Evolutionary conservation across 441 rosid genomes (phyloP).

Genomic region (Gossypium armourianum): DNA sequence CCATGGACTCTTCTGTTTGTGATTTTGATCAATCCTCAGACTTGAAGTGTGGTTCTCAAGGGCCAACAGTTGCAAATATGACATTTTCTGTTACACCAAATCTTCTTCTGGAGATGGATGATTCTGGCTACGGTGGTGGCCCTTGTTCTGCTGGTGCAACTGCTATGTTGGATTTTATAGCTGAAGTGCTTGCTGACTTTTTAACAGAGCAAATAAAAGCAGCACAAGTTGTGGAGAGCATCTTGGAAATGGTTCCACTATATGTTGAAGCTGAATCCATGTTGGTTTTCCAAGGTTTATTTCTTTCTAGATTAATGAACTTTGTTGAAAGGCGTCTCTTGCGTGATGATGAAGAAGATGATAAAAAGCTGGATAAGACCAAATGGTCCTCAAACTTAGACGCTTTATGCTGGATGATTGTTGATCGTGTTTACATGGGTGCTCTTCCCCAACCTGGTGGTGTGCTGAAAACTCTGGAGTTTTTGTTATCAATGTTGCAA

Average conservation of each 20-base stretch:
- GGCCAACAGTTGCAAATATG: constrained; percentile 30
- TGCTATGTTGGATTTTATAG: constrained; percentile 66
- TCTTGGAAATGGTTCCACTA: constrained; percentile 58
- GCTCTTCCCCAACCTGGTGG: constrained; percentile 83
- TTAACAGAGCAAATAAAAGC: constrained; percentile 82
- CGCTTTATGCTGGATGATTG: constrained; percentile 90
- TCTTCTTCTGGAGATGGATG: constrained; percentile 58
- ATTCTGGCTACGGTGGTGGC: constrained; percentile 77
- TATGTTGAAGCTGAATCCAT: constrained; percentile 60
- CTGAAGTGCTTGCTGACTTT: constrained; percentile 74
- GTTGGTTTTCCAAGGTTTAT: constrained; percentile 68
- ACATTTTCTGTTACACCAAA: constrained; percentile 39
- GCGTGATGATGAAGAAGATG: constrained; percentile 98
- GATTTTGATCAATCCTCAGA: constrained; percentile 49
- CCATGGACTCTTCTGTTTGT: constrained; percentile 49
- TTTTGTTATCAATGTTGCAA: constrained; percentile 92
- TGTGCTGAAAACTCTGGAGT: constrained; percentile 80
- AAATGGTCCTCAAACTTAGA: constrained; percentile 93
- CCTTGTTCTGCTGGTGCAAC: constrained; percentile 82
- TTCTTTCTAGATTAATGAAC: constrained; percentile 77
- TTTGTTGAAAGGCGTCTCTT: constrained; percentile 93
- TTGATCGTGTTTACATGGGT: constrained; percentile 95
- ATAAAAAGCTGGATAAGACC: constrained; percentile 77
- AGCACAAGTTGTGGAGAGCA: constrained; percentile 47
- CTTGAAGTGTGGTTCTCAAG: constrained; percentile 40